These are phyloP conservation scores for Solanum hybrid DNA, from an alignment of 305 asterid species.

Conservation along the genomic window DNA sequence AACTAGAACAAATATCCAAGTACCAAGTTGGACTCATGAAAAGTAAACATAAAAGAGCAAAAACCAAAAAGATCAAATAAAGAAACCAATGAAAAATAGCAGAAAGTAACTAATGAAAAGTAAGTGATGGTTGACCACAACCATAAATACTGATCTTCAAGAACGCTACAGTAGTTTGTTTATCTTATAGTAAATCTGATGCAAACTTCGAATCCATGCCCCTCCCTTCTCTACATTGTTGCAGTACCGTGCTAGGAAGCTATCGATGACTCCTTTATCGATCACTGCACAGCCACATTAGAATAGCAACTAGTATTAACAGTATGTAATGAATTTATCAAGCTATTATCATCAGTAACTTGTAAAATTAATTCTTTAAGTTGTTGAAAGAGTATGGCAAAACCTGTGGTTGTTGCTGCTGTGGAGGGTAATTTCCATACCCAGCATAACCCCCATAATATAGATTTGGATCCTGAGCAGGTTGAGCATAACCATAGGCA, in stretches of 20 bases:
- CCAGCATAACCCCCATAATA: conserved; percentile 38
- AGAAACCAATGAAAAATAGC: background rate
- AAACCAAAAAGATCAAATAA: background rate
- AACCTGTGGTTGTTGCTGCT: conserved; percentile 33
- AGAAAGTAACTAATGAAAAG: background rate
- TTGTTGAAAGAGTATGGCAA: conserved; percentile 23
- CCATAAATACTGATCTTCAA: background rate
- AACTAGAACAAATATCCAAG: background rate
- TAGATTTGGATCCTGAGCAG: conserved; percentile 38
- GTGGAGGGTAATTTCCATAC: conserved; percentile 31
- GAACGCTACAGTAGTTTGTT: background rate
- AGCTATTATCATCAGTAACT: background rate
- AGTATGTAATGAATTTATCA: background rate
- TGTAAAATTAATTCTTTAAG: background rate
- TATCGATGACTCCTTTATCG: background rate
- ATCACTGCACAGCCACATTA: conserved; percentile 2
- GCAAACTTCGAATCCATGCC: background rate
- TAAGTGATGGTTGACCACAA: background rate
- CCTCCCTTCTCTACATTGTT: background rate
- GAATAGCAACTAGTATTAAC: background rate
- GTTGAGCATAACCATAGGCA: conserved; percentile 33
- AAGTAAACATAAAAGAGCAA: background rate
- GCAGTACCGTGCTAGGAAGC: background rate
- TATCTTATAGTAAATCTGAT: background rate
- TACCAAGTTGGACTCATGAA: background rate